phyloP scores from a whole-genome alignment of 176 grass and related monocot species.

The barley (Hordeum vulgare) region DNA sequence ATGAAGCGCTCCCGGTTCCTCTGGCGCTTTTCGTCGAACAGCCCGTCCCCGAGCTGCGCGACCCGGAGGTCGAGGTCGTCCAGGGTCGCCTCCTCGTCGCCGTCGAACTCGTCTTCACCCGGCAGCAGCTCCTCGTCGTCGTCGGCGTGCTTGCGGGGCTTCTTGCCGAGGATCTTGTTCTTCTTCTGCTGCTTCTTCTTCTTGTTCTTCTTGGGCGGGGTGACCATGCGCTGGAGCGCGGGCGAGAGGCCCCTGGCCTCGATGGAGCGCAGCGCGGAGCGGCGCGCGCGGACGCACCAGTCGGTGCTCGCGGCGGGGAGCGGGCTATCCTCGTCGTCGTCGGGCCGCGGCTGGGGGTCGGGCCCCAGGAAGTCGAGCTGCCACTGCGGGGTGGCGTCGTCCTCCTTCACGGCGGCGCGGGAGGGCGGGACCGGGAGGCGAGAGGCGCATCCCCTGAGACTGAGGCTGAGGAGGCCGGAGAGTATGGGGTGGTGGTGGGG shows the following conservation, averaged over 20 bases:
- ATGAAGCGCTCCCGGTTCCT: constrained; percentile 62
- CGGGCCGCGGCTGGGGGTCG: background rate
- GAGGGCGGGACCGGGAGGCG: background rate
- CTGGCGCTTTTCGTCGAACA: constrained; percentile 76
- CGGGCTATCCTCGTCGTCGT: constrained; percentile 7
- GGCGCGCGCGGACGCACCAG: constrained; percentile 83
- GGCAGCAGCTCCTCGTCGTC: background rate
- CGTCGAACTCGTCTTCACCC: constrained; percentile 18
- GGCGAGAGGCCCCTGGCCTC: constrained; percentile 56
- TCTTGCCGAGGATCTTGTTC: background rate
- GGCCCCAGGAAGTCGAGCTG: constrained; percentile 37
- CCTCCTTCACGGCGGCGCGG: constrained; percentile 7
- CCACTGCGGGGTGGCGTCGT: constrained; percentile 28
- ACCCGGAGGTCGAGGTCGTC: constrained; percentile 46
- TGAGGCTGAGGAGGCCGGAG: background rate
- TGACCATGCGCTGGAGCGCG: constrained; percentile 51
- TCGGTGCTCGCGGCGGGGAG: constrained; percentile 46
- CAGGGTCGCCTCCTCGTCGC: constrained; percentile 24
- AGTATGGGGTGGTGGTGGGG: background rate
- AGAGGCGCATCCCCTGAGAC: background rate
- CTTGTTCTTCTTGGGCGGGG: constrained; percentile 71
- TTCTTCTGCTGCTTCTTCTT: constrained; percentile 50
- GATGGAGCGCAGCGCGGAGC: constrained; percentile 61
- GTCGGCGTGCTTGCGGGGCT: constrained; percentile 19
- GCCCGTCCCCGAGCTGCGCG: constrained; percentile 48